These are phyloP conservation scores for Cryptosporidium xiaoi DNA, from an alignment of 169 alveolate species.

Conservation along the genomic window DNA sequence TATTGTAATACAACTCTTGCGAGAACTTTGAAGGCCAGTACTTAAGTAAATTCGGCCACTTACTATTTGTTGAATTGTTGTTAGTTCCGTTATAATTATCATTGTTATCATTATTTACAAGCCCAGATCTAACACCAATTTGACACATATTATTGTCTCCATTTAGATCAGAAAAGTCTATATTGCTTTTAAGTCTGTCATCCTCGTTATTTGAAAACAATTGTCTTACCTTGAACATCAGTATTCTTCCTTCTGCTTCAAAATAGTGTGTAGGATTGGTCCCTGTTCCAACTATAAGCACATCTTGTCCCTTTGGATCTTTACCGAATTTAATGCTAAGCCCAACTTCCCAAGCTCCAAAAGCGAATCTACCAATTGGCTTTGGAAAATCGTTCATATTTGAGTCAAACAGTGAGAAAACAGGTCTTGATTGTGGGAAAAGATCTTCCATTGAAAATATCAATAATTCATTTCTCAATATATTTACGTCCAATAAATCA, in stretches of 20 bases:
- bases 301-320: slow-evolving; percentile 57
- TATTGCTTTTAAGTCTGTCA: too few relatives aligned
- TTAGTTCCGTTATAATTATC: not conserved
- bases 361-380: slow-evolving; percentile 49
- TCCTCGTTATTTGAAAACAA: slow-evolving; percentile 20
- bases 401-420: not conserved
- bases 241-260: slow-evolving; percentile 66
- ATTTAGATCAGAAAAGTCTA: not conserved
- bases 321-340: slow-evolving; percentile 45
- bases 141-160: not conserved
- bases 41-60: slow-evolving; percentile 37
- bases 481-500: slow-evolving; percentile 2
- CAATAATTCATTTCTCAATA: slow-evolving; percentile 36
- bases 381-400: slow-evolving; percentile 19
- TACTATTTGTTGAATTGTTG: not conserved
- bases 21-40: slow-evolving; percentile 73
- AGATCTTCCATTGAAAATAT: slow-evolving; percentile 49
- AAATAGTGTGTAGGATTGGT: slow-evolving; percentile 65
- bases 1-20: slow-evolving; percentile 27
- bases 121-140: not conserved
- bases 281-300: slow-evolving; percentile 62
- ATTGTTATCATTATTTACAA: not conserved
- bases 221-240: slow-evolving; percentile 42
- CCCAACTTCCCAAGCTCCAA: slow-evolving; percentile 74
- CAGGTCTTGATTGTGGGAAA: slow-evolving; percentile 15